Evolutionary conservation across 2,329 filamentous ascomycete genomes (phyloP).

Genomic region (Capronia americana): DNA sequence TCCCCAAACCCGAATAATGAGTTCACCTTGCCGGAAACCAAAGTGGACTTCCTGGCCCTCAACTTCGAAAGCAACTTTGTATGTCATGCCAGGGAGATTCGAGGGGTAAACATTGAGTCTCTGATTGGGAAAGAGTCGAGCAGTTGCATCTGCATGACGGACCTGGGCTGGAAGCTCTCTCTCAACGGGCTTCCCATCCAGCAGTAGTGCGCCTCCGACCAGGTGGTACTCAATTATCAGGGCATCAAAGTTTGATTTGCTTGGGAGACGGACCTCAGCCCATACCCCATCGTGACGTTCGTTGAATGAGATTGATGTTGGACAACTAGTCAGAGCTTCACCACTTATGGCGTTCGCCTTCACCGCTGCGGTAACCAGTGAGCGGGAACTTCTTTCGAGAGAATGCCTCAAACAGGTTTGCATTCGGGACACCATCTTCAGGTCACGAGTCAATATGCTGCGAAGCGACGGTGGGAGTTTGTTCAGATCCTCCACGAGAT

Average conservation of each 20-base stretch:
- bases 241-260: slow-evolving; percentile 29
- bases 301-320: slow-evolving; percentile 6
- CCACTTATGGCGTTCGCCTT: slow-evolving; percentile 12
- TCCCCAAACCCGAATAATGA: slow-evolving; percentile 55
- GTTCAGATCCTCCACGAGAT: slow-evolving; percentile 48
- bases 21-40: slow-evolving; percentile 51
- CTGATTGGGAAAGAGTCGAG: slow-evolving; percentile 61
- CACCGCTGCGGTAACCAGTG: slow-evolving; percentile 10
- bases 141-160: slow-evolving; percentile 52
- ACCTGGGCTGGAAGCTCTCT: slow-evolving; percentile 60
- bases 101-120: slow-evolving; percentile 62
- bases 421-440: slow-evolving; percentile 53
- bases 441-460: slow-evolving; percentile 55
- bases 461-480: slow-evolving; percentile 46
- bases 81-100: slow-evolving; percentile 59
- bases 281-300: slow-evolving; percentile 11
- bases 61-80: slow-evolving; percentile 50
- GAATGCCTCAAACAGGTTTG: slow-evolving; percentile 45
- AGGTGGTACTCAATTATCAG: slow-evolving; percentile 54
- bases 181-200: slow-evolving; percentile 57
- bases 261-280: slow-evolving; percentile 10
- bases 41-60: slow-evolving; percentile 60
- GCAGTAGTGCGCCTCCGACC: slow-evolving; percentile 56
- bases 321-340: background rate
- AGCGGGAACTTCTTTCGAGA: slow-evolving; percentile 41